A percentile compares a stretch with the other conserved stretches of the same genome.
Conservation (phyloP, 805 yeast genomes). For the Myxozyma vanderwaltii region DNA sequence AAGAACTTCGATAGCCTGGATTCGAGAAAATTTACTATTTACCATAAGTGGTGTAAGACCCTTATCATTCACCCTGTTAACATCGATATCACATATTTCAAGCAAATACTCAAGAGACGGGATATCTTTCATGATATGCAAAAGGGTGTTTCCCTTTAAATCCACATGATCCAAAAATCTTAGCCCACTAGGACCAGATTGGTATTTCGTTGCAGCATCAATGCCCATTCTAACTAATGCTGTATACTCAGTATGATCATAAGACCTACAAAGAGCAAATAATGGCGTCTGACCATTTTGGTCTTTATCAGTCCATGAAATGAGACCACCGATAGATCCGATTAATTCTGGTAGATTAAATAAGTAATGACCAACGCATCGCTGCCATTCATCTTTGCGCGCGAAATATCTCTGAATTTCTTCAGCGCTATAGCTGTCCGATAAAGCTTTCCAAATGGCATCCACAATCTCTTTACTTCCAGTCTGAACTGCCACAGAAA, state of each 20-base stretch:
- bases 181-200: constrained; percentile 27
- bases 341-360: constrained; percentile 59
- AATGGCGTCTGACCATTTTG: constrained; percentile 73
- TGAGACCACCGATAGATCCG: constrained; percentile 53
- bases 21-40: constrained; percentile 67
- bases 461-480: constrained; percentile 52
- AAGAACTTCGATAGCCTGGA: constrained; percentile 58
- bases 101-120: constrained; percentile 47
- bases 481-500: constrained; percentile 62
- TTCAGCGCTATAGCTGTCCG: constrained; percentile 46
- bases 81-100: constrained; percentile 47
- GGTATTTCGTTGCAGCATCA: constrained; percentile 32
- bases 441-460: constrained; percentile 52
- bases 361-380: constrained; percentile 75
- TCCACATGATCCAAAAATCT: constrained; percentile 65
- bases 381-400: constrained; percentile 52
- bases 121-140: constrained; percentile 67
- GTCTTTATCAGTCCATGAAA: constrained; percentile 74
- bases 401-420: constrained; percentile 57
- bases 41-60: constrained; percentile 71
- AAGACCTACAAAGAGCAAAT: constrained; percentile 71
- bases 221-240: constrained; percentile 53
- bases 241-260: constrained; percentile 70
- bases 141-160: constrained; percentile 67
- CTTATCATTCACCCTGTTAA: constrained; percentile 63